phyloP scores from a whole-genome alignment of 1,284 basidiomycete genomes.

The Puccinia hordei region DNA sequence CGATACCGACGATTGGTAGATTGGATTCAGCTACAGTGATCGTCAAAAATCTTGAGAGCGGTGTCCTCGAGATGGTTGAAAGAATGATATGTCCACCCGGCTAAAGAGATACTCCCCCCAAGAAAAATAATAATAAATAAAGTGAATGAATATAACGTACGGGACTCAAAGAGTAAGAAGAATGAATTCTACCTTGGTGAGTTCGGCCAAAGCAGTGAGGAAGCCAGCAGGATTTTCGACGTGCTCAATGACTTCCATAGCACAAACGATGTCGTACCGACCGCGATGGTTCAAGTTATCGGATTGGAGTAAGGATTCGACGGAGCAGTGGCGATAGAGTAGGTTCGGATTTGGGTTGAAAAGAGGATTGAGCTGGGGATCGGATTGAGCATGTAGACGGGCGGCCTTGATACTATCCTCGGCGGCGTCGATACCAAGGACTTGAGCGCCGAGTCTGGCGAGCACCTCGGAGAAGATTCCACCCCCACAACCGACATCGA shows the following conservation, averaged over 20 bases:
- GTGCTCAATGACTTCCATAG: slow-evolving; percentile 98
- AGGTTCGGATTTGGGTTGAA: not conserved
- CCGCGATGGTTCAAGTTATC: slow-evolving; percentile 62
- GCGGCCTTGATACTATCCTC: slow-evolving; percentile 84
- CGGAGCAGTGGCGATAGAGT: slow-evolving; percentile 74
- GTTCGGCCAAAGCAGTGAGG: slow-evolving; percentile 73
- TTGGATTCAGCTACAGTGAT: slow-evolving; percentile 79
- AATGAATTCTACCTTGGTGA: slow-evolving; percentile 70
- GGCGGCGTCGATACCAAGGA: slow-evolving; percentile 87
- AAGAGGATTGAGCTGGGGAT: slow-evolving; percentile 65
- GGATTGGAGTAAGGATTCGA: slow-evolving; percentile 70
- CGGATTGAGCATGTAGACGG: slow-evolving; percentile 74
- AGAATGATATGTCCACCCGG: slow-evolving; percentile 94
- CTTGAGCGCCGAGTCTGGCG: slow-evolving; percentile 80
- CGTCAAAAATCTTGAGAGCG: slow-evolving; percentile 82
- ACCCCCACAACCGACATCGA: slow-evolving; percentile 93
- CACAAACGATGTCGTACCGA: slow-evolving; percentile 87
- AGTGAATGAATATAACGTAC: not conserved
- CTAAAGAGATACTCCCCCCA: slow-evolving; percentile 62
- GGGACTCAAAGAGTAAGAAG: not conserved
- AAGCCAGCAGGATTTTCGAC: slow-evolving; percentile 88
- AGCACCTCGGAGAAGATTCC: slow-evolving; percentile 89
- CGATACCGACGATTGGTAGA: slow-evolving; percentile 72
- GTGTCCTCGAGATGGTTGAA: slow-evolving; percentile 93
- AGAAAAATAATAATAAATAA: not conserved